Conservation (phyloP, 305 asterid species). For the Stenogyne calaminthoides region DNA sequence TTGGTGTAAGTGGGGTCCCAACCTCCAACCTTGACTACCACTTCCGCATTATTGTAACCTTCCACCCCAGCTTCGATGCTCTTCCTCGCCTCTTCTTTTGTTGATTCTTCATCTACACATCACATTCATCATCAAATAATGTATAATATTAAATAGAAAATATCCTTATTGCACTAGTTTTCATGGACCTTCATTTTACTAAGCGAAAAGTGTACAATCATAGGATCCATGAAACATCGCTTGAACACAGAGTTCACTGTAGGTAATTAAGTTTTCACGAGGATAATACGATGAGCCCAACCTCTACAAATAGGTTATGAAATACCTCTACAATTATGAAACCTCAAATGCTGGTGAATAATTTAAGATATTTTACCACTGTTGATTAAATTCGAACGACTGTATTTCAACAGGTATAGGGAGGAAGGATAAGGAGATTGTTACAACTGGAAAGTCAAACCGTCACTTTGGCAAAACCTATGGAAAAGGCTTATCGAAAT, state of each 20-base stretch:
- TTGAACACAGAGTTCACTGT: background rate
- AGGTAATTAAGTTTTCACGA: background rate
- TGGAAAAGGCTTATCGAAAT: no score
- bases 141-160: no score
- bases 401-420: no score
- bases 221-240: background rate
- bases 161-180: background rate
- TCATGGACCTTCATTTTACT: background rate
- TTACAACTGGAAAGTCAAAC: no score
- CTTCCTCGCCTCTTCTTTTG: conserved; percentile 70
- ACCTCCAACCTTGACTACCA: conserved; percentile 71
- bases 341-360: no score
- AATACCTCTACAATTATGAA: no score
- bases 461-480: no score
- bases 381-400: no score
- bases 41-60: conserved; percentile 79
- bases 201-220: background rate
- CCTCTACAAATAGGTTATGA: background rate
- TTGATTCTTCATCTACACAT: conserved; percentile 57
- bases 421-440: no score
- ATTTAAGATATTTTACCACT: no score
- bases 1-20: conserved; percentile 77
- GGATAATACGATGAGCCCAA: no score
- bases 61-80: conserved; percentile 46
- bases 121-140: no score